phyloP scores from a whole-genome alignment of 1,139 yeast genomes.

The Sugiyamaella paludigena region DNA sequence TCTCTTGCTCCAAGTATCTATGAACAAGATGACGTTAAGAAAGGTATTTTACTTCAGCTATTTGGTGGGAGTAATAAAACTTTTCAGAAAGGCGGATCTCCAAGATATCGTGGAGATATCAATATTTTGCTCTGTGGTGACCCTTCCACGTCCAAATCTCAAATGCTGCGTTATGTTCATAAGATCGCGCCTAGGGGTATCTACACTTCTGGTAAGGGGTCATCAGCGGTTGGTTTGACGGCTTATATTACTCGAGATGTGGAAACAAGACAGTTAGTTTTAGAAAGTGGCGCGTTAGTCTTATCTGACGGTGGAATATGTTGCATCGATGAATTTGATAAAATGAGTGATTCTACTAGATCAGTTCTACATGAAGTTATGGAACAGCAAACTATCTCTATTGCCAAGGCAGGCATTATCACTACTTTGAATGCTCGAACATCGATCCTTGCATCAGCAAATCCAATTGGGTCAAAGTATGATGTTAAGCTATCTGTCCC shows the following conservation, averaged over 20 bases:
- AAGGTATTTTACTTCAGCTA: conserved; percentile 85
- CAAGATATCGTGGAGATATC: conserved; percentile 90
- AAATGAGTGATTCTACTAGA: conserved; percentile 92
- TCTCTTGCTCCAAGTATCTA: conserved; percentile 94
- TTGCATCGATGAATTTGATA: conserved; percentile 98
- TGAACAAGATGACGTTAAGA: conserved; percentile 95
- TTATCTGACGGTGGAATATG: conserved; percentile 98
- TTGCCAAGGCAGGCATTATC: conserved; percentile 97
- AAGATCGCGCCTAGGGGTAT: conserved; percentile 97
- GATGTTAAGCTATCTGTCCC: conserved; percentile 93
- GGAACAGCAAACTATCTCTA: conserved; percentile 98
- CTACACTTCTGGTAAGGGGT: conserved; percentile 97
- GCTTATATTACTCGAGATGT: conserved; percentile 94
- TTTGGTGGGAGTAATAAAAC: conserved; percentile 95
- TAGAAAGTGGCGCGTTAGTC: conserved; percentile 95
- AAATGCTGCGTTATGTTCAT: conserved; percentile 88
- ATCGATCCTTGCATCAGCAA: conserved; percentile 92
- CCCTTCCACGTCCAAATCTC: conserved; percentile 97
- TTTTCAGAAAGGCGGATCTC: conserved; percentile 78
- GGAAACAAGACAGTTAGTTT: conserved; percentile 87
- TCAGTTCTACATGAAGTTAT: conserved; percentile 96
- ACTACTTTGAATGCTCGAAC: conserved; percentile 96
- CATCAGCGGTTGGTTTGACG: conserved; percentile 98
- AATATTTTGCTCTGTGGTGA: conserved; percentile 93
- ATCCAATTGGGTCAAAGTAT: conserved; percentile 95